These are phyloP conservation scores for Haematococcus lacustris DNA, from an alignment of 139 green algal species.

Conservation along the genomic window DNA sequence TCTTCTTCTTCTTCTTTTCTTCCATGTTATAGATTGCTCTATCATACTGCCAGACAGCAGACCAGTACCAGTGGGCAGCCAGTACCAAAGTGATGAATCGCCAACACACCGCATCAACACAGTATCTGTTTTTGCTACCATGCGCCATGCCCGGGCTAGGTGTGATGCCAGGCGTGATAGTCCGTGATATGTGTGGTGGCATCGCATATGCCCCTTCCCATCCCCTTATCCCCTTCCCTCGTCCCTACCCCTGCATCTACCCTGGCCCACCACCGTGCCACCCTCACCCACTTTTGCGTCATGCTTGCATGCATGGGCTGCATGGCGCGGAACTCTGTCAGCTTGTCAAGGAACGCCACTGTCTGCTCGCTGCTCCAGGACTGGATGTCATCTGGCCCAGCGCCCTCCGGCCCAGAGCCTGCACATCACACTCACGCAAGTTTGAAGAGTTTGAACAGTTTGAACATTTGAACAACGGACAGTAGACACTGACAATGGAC, in stretches of 20 bases:
- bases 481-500: no score
- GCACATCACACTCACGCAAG: neutral
- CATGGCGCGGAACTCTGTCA: conserved; percentile 39
- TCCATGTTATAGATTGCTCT: no score
- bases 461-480: no score
- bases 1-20: no score
- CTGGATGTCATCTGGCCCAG: conserved; percentile 40
- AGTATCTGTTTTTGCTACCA: neutral
- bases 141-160: neutral
- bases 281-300: neutral
- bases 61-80: neutral
- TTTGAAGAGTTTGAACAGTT: no score
- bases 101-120: neutral
- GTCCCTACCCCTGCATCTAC: neutral
- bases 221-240: no score
- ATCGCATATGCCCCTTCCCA: no score
- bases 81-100: neutral
- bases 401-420: conserved; percentile 24
- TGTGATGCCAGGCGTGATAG: neutral
- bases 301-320: conserved; percentile 22
- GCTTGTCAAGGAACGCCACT: conserved; percentile 50
- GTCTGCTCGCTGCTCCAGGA: conserved; percentile 52
- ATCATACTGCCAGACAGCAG: no score
- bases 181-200: neutral
- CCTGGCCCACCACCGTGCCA: neutral